phyloP scores from a whole-genome alignment of 371 early-diverging fungal species.

The Syncephalastrum monosporum region DNA sequence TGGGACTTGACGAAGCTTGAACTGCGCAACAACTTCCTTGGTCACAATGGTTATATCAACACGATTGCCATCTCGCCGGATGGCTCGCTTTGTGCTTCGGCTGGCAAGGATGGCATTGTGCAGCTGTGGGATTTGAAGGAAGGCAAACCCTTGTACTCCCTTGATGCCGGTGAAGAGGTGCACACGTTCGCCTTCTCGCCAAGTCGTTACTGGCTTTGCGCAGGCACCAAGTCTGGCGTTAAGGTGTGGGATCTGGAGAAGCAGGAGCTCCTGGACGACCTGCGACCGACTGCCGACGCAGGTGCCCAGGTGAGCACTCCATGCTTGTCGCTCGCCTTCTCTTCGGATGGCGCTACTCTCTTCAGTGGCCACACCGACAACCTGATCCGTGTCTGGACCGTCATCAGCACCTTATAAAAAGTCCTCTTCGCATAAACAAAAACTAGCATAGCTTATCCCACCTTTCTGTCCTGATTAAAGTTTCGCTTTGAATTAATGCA shows the following conservation, averaged over 20 bases:
- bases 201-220: slow-evolving; percentile 99
- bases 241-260: slow-evolving; percentile 99
- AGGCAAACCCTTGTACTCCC: slow-evolving; percentile 97
- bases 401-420: slow-evolving; percentile 62
- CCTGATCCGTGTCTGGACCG: slow-evolving; percentile 92
- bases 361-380: slow-evolving; percentile 98
- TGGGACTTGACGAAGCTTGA: slow-evolving; percentile 98
- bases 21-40: slow-evolving; percentile 97
- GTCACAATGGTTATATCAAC: slow-evolving; percentile 97
- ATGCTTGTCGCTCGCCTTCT: slow-evolving; percentile 96
- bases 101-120: slow-evolving; percentile 98
- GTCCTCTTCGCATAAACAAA: no score
- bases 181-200: slow-evolving; percentile 98
- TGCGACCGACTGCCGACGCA: slow-evolving; percentile 83
- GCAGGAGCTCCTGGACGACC: slow-evolving; percentile 95
- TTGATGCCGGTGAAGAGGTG: slow-evolving; percentile 94
- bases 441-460: no score
- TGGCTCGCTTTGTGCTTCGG: slow-evolving; percentile 99
- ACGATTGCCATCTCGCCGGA: slow-evolving; percentile 98
- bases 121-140: slow-evolving; percentile 99
- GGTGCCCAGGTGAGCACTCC: slow-evolving; percentile 74
- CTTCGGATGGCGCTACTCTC: slow-evolving; percentile 95
- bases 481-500: neutral
- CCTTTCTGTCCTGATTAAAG: neutral
- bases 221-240: slow-evolving; percentile 94